phyloP scores from a whole-genome alignment of 768 basidiomycete species.

The Steccherinum ochraceum region DNA sequence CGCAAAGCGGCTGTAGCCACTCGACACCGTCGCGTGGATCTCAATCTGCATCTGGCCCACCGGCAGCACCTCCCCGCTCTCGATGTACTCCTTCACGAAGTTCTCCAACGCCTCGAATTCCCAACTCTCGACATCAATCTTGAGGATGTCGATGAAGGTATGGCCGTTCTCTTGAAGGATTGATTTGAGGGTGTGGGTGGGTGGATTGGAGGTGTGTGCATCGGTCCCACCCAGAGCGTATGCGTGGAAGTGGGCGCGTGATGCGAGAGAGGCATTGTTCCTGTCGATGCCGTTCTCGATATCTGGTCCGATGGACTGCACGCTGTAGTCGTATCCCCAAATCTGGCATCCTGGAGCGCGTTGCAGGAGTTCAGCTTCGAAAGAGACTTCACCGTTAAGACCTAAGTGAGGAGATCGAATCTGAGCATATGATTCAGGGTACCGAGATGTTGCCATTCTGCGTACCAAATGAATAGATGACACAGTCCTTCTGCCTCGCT shows the following conservation, averaged over 20 bases:
- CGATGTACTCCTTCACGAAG: conserved; percentile 30
- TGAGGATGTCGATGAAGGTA: conserved; percentile 61
- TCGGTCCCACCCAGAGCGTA: conserved; percentile 26
- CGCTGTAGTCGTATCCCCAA: conserved; percentile 37
- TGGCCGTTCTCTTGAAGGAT: conserved; percentile 65
- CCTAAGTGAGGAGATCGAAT: conserved; percentile 18
- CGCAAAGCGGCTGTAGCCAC: conserved; percentile 28
- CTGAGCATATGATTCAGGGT: no score
- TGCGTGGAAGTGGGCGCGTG: conserved; percentile 40
- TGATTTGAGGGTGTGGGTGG: conserved; percentile 53
- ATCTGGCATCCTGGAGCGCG: conserved; percentile 32
- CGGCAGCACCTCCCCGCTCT: conserved; percentile 30
- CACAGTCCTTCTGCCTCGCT: conserved; percentile 31
- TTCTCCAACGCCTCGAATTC: conserved; percentile 53
- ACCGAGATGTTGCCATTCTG: no score
- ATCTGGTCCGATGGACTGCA: conserved; percentile 39
- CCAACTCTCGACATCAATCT: conserved; percentile 63
- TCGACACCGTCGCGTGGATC: conserved; percentile 37
- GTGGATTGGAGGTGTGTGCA: conserved; percentile 29
- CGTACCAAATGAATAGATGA: conserved; percentile 42
- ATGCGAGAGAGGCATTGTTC: conserved; percentile 17
- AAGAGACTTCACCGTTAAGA: conserved; percentile 43
- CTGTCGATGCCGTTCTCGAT: conserved; percentile 20
- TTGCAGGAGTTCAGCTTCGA: conserved; percentile 40
- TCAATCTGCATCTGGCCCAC: conserved; percentile 72